Evolutionary conservation across 2,329 filamentous ascomycete genomes (phyloP), one percentile per base, ranked within the genome.

Genomic region (Coleophoma crateriformis): DNA sequence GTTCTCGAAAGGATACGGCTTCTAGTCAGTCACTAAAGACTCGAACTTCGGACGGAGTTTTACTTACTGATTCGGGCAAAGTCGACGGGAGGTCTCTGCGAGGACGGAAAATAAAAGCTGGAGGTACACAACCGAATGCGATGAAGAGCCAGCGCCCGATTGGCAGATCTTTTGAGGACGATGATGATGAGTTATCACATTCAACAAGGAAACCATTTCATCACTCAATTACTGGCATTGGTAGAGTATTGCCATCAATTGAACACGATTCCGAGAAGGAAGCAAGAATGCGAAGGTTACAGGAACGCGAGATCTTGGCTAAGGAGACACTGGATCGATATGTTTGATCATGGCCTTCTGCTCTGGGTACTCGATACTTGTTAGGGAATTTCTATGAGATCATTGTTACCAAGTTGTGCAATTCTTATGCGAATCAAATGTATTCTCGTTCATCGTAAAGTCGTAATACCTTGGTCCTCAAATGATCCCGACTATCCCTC

Each of bases 311-410:
- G 13, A 43, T 40, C 22, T 33, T 50, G 20, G 54, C 54, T 12
- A 50, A 47, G 39, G 43, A 56, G 38, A 54, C 54, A 11, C 39
- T 56, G 13, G 50, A 56, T 19, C 39, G 27, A 22, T 44, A 32
- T 44, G 41, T 27, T 44, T 44, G 41, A 44, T 32, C 27, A 10
- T 27, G 27, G 27, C 27, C 27, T 27, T 27, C 3, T 27, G 27
- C 27, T 27, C 8, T 27, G 27, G 27, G 27, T 27, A 27, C 6
- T 27, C 8, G 5, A 10, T 4, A 10, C 27, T 10, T 27, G 8
- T 10, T 27, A 27, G 27, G 5, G 8, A 10, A 27, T 27, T 27
- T 27, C 27, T 7, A 10, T 27, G 27, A 27, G 3, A 27, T 27
- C 8, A 27, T 7, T 27, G 8, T 27, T 27, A 27, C 8, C 27